These are phyloP conservation scores for Phenoliferia sp. DNA, from an alignment of 1,284 basidiomycete genomes.

Conservation along the genomic window DNA sequence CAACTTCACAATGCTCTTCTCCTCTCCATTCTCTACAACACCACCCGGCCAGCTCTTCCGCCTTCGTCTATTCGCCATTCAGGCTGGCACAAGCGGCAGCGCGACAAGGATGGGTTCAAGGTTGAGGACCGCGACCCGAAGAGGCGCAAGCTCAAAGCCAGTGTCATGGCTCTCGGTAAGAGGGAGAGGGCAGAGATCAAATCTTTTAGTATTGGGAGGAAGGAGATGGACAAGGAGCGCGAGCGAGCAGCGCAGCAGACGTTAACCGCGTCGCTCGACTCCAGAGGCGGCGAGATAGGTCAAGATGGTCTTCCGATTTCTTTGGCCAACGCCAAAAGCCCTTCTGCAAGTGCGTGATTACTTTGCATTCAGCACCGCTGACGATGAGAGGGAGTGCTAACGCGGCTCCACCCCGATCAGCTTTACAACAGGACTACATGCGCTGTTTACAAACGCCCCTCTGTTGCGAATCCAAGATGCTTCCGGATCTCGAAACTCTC, in stretches of 20 bases:
- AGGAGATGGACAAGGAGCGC: slow-evolving; percentile 6
- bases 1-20: slow-evolving; percentile 46
- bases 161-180: slow-evolving; percentile 34
- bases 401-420: slow-evolving; percentile 14
- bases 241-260: slow-evolving; percentile 32
- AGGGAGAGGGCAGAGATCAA: slow-evolving; percentile 35
- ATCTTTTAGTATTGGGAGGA: slow-evolving; percentile 20
- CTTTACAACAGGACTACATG: slow-evolving; percentile 30
- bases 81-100: slow-evolving; percentile 35
- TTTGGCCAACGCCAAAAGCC: background rate
- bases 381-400: background rate
- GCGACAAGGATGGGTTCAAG: slow-evolving; percentile 15
- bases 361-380: background rate
- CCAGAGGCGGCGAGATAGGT: slow-evolving; percentile 1
- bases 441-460: slow-evolving; percentile 32
- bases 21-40: slow-evolving; percentile 46
- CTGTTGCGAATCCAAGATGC: slow-evolving; percentile 42
- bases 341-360: background rate
- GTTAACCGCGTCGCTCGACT: slow-evolving; percentile 34
- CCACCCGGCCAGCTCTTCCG: slow-evolving; percentile 33
- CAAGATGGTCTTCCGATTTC: slow-evolving; percentile 4
- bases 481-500: slow-evolving; percentile 44
- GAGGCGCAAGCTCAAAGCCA: slow-evolving; percentile 25
- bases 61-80: slow-evolving; percentile 31
- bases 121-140: slow-evolving; percentile 11